Conservation (phyloP, 2,329 filamentous ascomycete species). For the Xylaria sp. region DNA sequence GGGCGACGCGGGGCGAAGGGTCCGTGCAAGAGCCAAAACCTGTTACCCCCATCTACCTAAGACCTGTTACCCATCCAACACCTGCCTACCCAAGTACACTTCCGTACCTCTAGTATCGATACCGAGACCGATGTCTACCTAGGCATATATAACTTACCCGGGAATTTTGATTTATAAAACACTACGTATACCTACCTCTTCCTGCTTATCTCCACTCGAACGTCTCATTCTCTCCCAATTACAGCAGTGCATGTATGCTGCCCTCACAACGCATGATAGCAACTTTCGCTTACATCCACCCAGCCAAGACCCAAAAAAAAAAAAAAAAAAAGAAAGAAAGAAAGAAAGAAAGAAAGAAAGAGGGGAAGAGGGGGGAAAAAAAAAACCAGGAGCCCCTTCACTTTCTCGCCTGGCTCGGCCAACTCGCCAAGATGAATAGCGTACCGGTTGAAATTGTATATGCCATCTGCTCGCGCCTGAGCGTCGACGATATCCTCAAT, state of each 20-base stretch:
- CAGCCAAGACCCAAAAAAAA: neutral
- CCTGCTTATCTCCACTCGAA: neutral
- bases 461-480: slow-evolving; percentile 45
- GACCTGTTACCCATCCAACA: no score
- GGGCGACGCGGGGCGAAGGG: neutral
- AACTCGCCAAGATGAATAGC: slow-evolving; percentile 35
- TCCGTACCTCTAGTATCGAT: no score
- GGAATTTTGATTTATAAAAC: no score
- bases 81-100: no score
- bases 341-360: no score
- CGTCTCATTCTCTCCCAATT: neutral
- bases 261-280: neutral
- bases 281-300: neutral
- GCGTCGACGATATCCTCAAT: slow-evolving; percentile 41
- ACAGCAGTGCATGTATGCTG: neutral
- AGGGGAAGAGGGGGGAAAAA: no score
- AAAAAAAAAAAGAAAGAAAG: no score
- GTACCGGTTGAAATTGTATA: slow-evolving; percentile 45
- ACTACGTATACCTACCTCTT: neutral
- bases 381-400: neutral
- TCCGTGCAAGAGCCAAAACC: neutral
- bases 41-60: no score
- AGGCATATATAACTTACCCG: no score
- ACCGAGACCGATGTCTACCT: no score
- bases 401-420: neutral